Percentiles rank a stretch among this genome's conserved stretches.
Evolutionary conservation across 768 basidiomycete species (phyloP).

Genomic region (Calocybe gangraenosa): DNA sequence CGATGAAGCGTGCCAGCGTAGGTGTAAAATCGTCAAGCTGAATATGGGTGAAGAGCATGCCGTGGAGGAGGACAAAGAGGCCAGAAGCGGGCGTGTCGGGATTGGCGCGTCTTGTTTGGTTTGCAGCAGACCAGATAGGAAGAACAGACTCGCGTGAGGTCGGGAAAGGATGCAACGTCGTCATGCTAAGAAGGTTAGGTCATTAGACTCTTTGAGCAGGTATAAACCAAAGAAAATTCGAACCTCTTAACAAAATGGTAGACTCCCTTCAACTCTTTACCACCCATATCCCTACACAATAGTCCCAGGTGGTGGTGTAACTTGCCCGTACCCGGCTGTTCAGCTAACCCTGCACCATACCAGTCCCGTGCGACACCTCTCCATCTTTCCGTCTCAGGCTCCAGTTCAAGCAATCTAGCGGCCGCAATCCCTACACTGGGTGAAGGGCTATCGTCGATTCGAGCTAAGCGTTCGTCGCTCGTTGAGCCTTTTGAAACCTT

Average conservation of each 20-base stretch:
- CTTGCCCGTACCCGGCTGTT: slow-evolving; percentile 91
- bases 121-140: slow-evolving; percentile 76
- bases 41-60: slow-evolving; percentile 96
- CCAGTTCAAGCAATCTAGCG: slow-evolving; percentile 76
- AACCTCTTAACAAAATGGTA: slow-evolving; percentile 97
- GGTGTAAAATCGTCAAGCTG: slow-evolving; percentile 88
- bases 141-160: slow-evolving; percentile 89
- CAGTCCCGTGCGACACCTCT: slow-evolving; percentile 84
- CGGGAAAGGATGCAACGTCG: slow-evolving; percentile 82
- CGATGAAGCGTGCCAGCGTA: slow-evolving; percentile 79
- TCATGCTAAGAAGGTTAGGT: slow-evolving; percentile 59
- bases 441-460: slow-evolving; percentile 60
- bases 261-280: slow-evolving; percentile 77
- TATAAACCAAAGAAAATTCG: slow-evolving; percentile 19
- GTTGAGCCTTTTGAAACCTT: slow-evolving; percentile 25
- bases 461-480: slow-evolving; percentile 46
- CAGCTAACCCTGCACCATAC: slow-evolving; percentile 84
- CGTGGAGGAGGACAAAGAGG: slow-evolving; percentile 88
- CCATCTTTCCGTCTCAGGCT: slow-evolving; percentile 93
- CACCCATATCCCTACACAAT: slow-evolving; percentile 77
- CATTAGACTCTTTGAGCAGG: slow-evolving; percentile 3
- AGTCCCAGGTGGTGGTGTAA: slow-evolving; percentile 92
- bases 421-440: slow-evolving; percentile 86
- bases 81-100: slow-evolving; percentile 72
- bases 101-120: slow-evolving; percentile 67